A percentile compares a stretch with the other conserved stretches of the same genome.
Conservation (phyloP, 768 basidiomycete genomes). For the Boletus huronensis region DNA sequence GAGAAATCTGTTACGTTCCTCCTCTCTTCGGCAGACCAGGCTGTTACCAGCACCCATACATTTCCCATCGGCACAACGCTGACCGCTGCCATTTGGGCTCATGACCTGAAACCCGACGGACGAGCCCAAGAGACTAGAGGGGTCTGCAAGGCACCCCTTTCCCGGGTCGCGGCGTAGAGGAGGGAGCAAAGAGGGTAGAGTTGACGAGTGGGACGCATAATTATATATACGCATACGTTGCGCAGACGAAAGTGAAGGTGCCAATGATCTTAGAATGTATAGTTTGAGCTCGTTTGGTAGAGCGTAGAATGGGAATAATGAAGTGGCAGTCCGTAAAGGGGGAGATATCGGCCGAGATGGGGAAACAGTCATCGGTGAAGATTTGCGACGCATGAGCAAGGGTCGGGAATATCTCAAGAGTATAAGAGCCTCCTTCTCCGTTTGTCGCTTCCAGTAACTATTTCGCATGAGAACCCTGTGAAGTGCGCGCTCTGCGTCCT, state of each 20-base stretch:
- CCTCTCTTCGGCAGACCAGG: slow-evolving; percentile 39
- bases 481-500: slow-evolving; percentile 35
- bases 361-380: slow-evolving; percentile 9
- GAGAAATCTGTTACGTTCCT: slow-evolving; percentile 44
- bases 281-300: slow-evolving; percentile 60
- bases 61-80: slow-evolving; percentile 35
- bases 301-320: slow-evolving; percentile 35
- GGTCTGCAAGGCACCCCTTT: slow-evolving; percentile 19
- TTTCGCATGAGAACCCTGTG: slow-evolving; percentile 45
- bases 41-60: slow-evolving; percentile 39
- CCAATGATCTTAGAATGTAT: slow-evolving; percentile 51
- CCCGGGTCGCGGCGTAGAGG: slow-evolving; percentile 23
- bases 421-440: slow-evolving; percentile 46
- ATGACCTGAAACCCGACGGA: slow-evolving; percentile 8
- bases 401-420: slow-evolving; percentile 50
- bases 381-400: slow-evolving; percentile 37
- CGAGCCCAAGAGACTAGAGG: slow-evolving; percentile 16
- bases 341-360: slow-evolving; percentile 16
- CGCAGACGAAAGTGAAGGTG: slow-evolving; percentile 52
- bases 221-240: slow-evolving; percentile 55
- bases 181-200: slow-evolving; percentile 45
- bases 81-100: slow-evolving; percentile 11
- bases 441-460: slow-evolving; percentile 40
- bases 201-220: slow-evolving; percentile 47
- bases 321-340: slow-evolving; percentile 13